phyloP scores from a whole-genome alignment of 352 stramenopile species.

The Phytophthora boehmeriae region DNA sequence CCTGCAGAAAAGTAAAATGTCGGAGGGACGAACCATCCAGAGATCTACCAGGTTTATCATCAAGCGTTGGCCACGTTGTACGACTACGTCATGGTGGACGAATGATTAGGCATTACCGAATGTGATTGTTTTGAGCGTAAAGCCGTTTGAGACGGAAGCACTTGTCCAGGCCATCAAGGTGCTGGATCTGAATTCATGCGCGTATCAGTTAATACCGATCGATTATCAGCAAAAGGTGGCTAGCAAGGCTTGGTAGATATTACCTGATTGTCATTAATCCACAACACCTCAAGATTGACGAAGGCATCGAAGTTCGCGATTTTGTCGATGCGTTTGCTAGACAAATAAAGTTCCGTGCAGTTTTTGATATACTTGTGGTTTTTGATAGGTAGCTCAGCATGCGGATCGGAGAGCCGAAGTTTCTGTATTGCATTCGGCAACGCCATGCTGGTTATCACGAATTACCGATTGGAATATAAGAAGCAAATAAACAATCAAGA shows the following conservation, averaged over 20 bases:
- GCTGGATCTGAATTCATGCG: slow-evolving; percentile 40
- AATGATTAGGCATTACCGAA: slow-evolving; percentile 32
- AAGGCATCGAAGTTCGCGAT: slow-evolving; percentile 87
- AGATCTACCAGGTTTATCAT: slow-evolving; percentile 30
- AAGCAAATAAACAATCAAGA: background rate
- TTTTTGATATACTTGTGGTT: slow-evolving; percentile 93
- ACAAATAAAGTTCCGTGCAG: slow-evolving; percentile 88
- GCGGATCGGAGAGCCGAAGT: slow-evolving; percentile 63
- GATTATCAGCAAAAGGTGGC: background rate
- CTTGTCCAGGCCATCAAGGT: slow-evolving; percentile 70
- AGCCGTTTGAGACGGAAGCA: slow-evolving; percentile 91
- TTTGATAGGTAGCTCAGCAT: slow-evolving; percentile 81
- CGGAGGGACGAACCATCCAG: slow-evolving; percentile 50
- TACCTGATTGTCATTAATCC: slow-evolving; percentile 89
- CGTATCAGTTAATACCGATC: background rate
- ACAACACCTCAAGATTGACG: slow-evolving; percentile 89
- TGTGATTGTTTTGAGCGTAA: slow-evolving; percentile 89
- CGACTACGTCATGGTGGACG: slow-evolving; percentile 9
- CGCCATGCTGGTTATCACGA: slow-evolving; percentile 11
- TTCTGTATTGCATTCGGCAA: slow-evolving; percentile 12
- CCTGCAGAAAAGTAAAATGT: slow-evolving; percentile 83
- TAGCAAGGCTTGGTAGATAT: background rate
- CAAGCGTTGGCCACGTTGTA: background rate
- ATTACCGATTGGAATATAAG: background rate
- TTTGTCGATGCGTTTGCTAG: slow-evolving; percentile 76